phyloP scores from a whole-genome alignment of 1,284 basidiomycete genomes.

The Peniophora sp. region DNA sequence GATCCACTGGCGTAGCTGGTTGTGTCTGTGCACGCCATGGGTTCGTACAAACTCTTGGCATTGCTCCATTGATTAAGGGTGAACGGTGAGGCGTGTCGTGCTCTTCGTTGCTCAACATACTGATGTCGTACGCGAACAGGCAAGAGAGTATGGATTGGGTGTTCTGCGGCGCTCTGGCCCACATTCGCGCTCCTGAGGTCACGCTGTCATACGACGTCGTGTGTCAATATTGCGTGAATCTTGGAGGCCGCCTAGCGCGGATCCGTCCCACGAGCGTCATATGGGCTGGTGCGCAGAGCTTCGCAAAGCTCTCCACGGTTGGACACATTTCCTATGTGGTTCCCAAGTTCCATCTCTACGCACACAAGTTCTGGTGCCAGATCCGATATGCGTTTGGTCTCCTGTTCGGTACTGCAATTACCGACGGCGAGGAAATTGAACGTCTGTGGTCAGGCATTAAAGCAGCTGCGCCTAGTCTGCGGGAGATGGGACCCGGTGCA shows the following conservation, averaged over 20 bases:
- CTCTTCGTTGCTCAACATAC: not conserved
- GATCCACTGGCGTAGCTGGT: conserved; percentile 15
- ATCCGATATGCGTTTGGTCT: conserved; percentile 13
- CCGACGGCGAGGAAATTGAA: conserved; percentile 15
- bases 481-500: conserved; percentile 10
- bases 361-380: conserved; percentile 11
- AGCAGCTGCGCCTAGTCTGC: conserved; percentile 4
- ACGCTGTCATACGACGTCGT: conserved; percentile 5
- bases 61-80: conserved; percentile 17
- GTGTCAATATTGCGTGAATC: conserved; percentile 6
- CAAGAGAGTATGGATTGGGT: conserved; percentile 9
- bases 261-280: conserved; percentile 3
- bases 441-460: conserved; percentile 13
- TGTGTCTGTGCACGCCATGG: conserved; percentile 15
- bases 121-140: no score
- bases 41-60: conserved; percentile 7
- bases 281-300: not conserved
- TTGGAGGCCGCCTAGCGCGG: conserved; percentile 4
- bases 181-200: not conserved
- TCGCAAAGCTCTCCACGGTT: not conserved
- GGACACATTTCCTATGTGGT: conserved; percentile 6
- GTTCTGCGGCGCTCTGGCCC: not conserved
- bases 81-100: conserved; percentile 10
- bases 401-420: conserved; percentile 5
- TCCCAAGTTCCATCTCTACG: conserved; percentile 15